Percentiles rank a stretch among this genome's conserved stretches.
Evolutionary conservation across 768 basidiomycete genomes (phyloP).

Genomic region (Hygrophoropsis aurantiaca): DNA sequence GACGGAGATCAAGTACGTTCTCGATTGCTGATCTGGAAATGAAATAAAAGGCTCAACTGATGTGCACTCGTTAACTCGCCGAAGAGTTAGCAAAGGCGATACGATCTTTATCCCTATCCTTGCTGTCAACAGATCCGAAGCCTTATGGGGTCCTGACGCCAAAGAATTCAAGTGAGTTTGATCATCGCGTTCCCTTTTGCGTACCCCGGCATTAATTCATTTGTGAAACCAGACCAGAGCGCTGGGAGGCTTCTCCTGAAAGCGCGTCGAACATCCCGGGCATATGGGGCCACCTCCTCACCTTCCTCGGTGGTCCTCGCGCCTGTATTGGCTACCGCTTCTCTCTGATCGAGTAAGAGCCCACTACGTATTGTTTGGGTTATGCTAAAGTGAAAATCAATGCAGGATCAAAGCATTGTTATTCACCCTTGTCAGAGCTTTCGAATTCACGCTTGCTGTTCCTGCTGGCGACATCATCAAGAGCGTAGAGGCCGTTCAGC

Average conservation of each 20-base stretch:
- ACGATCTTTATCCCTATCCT: too few species aligned
- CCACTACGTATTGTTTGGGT: too few species aligned
- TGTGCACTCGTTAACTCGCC: constrained; percentile 35
- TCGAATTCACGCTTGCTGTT: too few species aligned
- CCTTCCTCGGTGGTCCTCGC: too few species aligned
- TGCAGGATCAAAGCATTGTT: constrained; percentile 40
- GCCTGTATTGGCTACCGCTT: constrained; percentile 67
- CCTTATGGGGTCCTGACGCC: constrained; percentile 60
- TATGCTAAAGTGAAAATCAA: background rate
- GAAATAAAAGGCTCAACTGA: background rate
- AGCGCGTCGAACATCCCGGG: constrained; percentile 48
- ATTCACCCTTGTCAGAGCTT: too few species aligned
- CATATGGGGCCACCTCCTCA: constrained; percentile 53
- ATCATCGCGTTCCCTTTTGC: background rate
- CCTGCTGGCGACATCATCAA: too few species aligned
- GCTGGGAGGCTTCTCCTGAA: too few species aligned
- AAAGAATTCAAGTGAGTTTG: constrained; percentile 48
- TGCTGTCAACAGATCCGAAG: constrained; percentile 46
- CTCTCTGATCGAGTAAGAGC: constrained; percentile 53
- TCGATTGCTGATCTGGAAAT: background rate
- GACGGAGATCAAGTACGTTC: constrained; percentile 33
- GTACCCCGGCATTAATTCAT: background rate
- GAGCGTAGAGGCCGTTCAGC: constrained; percentile 33
- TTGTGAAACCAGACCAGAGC: constrained; percentile 60
- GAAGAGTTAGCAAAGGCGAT: too few species aligned